Evolutionary conservation across 83 land plant genomes (phyloP), one percentile per base, ranked within the genome.

Genomic region (Diphasiastrum complanatum): DNA sequence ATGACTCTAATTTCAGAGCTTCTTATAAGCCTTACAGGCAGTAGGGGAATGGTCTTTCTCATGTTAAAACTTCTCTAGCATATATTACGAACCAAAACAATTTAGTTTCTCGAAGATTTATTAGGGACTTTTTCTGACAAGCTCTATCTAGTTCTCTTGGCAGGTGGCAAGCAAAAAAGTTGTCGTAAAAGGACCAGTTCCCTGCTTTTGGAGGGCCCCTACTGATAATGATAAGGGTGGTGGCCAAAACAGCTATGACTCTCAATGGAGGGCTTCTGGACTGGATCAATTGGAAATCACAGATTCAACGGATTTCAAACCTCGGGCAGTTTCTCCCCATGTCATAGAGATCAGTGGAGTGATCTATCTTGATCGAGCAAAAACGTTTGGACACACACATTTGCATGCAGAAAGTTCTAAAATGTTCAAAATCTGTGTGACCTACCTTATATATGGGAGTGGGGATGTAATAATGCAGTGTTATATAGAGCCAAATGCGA

Each of bases 201-300:
- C 99, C 26, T 89, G 93, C 77, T 82, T 89, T 49, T 95, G 92
- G 89, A 67, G 99, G 52, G 99, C 99, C 37, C 97, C 84, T 16
- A 95, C 89, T 4, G 99, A 95, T 63, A 95, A 95, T 75, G 99
- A 95, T 67, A 95, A 86, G 65, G 99, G 99, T 10, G 99, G 99
- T 61, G 89, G 63, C 25, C 19, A 2, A 28, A 23, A 51, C 29
- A 86, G 97, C 70, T 95, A 95, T 60, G 68, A 69, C 18, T 74
- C 79, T 5, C 66, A 58, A 54, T 95, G 99, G 99, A 81, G 68
- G 46, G 69, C 68, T 41, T 75, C 77, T 8, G 66, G 60, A 19
- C 65, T 95, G 3, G 79, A 89, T 63, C 61, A 69, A 5, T 49
- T 95, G 5, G 20, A 38, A 26, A 79, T 76, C 57, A 38, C 51